Percentiles rank a stretch among this genome's conserved stretches.
These are phyloP conservation scores for Crataegus laevigata DNA, from an alignment of 306 rosid species.

Conservation along the genomic window DNA sequence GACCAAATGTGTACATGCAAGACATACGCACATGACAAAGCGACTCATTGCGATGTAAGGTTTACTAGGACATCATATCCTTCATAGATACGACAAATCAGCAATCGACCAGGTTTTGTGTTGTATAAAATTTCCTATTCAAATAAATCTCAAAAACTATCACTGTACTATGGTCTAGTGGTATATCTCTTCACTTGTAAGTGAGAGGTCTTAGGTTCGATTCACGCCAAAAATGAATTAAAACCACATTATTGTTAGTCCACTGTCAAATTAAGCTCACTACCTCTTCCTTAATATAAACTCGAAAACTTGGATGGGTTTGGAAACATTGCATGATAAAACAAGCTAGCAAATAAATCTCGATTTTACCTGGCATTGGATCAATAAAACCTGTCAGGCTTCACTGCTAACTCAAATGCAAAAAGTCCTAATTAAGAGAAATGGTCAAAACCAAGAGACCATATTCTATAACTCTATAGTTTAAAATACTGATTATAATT, in stretches of 20 bases:
- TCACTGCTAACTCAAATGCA: not conserved
- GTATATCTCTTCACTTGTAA: no score
- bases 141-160: no score
- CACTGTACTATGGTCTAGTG: no score
- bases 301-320: no score
- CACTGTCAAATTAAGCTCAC: no score
- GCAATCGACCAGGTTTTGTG: not conserved
- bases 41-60: not conserved
- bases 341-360: not conserved
- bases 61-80: not conserved
- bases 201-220: no score
- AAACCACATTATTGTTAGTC: no score
- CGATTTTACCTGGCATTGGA: not conserved
- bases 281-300: rapidly evolving
- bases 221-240: no score
- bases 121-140: not conserved
- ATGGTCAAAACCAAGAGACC: not conserved
- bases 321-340: not conserved
- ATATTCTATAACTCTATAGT: not conserved
- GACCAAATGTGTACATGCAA: not conserved
- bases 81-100: not conserved
- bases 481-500: not conserved
- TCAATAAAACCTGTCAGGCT: not conserved
- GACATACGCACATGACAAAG: not conserved
- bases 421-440: not conserved